These are phyloP conservation scores for Populus deltoides DNA, from an alignment of 345 rosid genomes.

Conservation along the genomic window DNA sequence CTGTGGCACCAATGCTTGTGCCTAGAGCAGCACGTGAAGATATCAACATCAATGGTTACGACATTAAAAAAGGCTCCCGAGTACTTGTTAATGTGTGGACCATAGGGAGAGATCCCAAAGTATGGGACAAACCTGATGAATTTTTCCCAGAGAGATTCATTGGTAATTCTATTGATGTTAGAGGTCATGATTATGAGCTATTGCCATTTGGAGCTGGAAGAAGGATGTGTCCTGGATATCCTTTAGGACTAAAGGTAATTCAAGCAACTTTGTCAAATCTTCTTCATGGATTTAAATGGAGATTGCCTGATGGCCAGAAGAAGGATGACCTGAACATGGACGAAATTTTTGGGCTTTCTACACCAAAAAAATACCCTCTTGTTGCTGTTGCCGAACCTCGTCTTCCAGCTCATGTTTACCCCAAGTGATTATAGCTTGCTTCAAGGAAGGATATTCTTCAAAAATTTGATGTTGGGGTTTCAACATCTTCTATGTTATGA, in stretches of 20 bases:
- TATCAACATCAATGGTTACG: constrained; percentile 38
- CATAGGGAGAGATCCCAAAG: constrained; percentile 49
- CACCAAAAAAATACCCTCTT: constrained; percentile 52
- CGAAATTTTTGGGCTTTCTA: constrained; percentile 51
- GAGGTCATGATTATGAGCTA: constrained; percentile 57
- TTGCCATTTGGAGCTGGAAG: constrained; percentile 69
- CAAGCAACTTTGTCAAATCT: constrained; percentile 51
- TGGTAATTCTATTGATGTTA: constrained; percentile 41
- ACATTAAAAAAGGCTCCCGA: constrained; percentile 46
- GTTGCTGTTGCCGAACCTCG: constrained; percentile 40
- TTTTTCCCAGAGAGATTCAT: constrained; percentile 59
- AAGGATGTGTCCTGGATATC: constrained; percentile 76
- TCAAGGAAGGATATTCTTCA: not conserved
- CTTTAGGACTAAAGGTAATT: constrained; percentile 56
- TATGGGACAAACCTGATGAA: constrained; percentile 55
- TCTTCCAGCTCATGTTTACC: constrained; percentile 42
- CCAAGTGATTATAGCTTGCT: not conserved
- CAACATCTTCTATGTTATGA: not conserved
- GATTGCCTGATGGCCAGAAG: constrained; percentile 33
- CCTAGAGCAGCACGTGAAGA: constrained; percentile 45
- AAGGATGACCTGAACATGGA: constrained; percentile 52
- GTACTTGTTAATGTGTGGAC: constrained; percentile 49
- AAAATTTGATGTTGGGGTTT: not conserved
- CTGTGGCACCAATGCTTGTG: constrained; percentile 56
- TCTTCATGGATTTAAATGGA: constrained; percentile 59